These are phyloP conservation scores for Umbelopsis sp. DNA, from an alignment of 371 early-diverging fungal species.

Conservation along the genomic window DNA sequence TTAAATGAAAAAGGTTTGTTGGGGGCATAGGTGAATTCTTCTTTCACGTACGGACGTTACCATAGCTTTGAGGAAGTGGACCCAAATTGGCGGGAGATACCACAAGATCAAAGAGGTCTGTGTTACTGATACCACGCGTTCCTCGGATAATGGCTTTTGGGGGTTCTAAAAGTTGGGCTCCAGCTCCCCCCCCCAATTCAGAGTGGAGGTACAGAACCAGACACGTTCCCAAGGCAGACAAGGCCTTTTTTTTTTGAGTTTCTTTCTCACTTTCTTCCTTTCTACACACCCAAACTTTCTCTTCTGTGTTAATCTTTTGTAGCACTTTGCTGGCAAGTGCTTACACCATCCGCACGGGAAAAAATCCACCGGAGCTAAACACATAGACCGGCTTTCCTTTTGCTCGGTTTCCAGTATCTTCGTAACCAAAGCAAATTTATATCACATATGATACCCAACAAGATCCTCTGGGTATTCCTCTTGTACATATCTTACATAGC, in stretches of 20 bases:
- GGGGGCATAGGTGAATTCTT: too few species aligned
- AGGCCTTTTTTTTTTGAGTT: too few species aligned
- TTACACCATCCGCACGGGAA: neutral
- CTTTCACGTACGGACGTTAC: neutral
- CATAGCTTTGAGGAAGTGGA: neutral
- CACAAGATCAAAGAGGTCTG: constrained; percentile 11
- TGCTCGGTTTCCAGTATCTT: too few species aligned
- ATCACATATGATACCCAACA: too few species aligned
- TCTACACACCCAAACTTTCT: neutral
- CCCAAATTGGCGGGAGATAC: neutral
- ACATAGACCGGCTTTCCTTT: too few species aligned
- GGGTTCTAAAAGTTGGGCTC: neutral
- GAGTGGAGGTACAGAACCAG: neutral
- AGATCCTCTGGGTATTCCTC: neutral
- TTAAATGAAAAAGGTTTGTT: too few species aligned
- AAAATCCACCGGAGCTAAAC: too few species aligned
- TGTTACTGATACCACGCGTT: constrained; percentile 14
- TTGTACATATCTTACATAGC: neutral
- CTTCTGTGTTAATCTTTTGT: neutral
- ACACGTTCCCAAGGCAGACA: neutral
- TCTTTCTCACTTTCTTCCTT: neutral
- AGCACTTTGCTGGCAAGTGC: constrained; percentile 2
- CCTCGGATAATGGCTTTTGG: neutral
- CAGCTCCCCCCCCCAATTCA: neutral
- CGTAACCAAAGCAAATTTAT: too few species aligned